Evolutionary conservation across 2,329 filamentous ascomycete genomes (phyloP).

Genomic region (Xylariomycetidae sp.): DNA sequence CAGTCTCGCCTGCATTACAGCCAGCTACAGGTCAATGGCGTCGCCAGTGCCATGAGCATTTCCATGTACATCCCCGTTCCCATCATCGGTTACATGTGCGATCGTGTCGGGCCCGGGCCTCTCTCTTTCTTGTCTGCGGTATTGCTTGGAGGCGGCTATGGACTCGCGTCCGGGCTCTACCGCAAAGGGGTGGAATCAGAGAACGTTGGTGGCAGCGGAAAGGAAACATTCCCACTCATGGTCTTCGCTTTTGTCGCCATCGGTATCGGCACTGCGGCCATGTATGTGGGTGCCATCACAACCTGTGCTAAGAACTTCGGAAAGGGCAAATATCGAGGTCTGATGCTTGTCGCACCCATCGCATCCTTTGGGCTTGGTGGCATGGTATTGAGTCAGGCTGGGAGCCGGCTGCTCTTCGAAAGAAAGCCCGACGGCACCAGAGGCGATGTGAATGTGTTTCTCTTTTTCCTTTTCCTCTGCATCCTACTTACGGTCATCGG

Average conservation of each 20-base stretch:
- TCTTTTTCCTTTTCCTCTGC: slow-evolving; percentile 82
- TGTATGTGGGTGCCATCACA: slow-evolving; percentile 88
- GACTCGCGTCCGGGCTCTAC: slow-evolving; percentile 77
- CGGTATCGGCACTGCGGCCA: slow-evolving; percentile 75
- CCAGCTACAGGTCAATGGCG: slow-evolving; percentile 83
- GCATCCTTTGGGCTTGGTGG: slow-evolving; percentile 89
- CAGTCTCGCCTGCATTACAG: slow-evolving; percentile 81
- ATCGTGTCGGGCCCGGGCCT: slow-evolving; percentile 75
- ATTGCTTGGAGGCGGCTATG: slow-evolving; percentile 76
- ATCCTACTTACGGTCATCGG: slow-evolving; percentile 66
- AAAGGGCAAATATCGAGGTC: slow-evolving; percentile 75
- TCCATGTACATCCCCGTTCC: slow-evolving; percentile 91
- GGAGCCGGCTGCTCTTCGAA: slow-evolving; percentile 71
- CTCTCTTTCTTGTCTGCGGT: slow-evolving; percentile 66
- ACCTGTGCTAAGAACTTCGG: slow-evolving; percentile 99
- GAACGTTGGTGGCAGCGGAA: slow-evolving; percentile 34
- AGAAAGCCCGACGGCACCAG: slow-evolving; percentile 54
- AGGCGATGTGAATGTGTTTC: slow-evolving; percentile 67
- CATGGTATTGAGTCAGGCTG: slow-evolving; percentile 92
- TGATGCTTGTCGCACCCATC: slow-evolving; percentile 86
- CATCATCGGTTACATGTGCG: slow-evolving; percentile 83
- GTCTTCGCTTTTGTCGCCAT: slow-evolving; percentile 76
- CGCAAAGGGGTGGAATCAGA: slow-evolving; percentile 31
- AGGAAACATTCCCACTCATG: slow-evolving; percentile 76
- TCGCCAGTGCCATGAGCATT: slow-evolving; percentile 80